A percentile compares a stretch with the other conserved stretches of the same genome.
Conservation (phyloP, 495 filamentous ascomycete species). For the Penicillium pulvis region DNA sequence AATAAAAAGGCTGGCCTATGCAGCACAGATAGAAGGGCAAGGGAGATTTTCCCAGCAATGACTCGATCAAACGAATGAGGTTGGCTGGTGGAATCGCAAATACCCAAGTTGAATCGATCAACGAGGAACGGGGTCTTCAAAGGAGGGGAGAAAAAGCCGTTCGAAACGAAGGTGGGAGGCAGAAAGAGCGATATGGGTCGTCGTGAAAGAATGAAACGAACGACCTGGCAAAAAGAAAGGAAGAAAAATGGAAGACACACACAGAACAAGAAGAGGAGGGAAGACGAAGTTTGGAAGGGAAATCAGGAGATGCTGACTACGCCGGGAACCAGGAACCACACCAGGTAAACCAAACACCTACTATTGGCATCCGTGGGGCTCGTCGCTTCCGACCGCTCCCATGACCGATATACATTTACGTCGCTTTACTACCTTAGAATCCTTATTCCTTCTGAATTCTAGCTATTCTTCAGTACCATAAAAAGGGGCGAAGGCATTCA, state of each 20-base stretch:
- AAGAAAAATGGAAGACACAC: conserved; percentile 28
- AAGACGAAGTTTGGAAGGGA: conserved; percentile 28
- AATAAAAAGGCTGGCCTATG: conserved; percentile 46
- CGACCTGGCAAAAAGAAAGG: conserved; percentile 27
- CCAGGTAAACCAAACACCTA: conserved; percentile 1
- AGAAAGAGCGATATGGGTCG: conserved; percentile 35
- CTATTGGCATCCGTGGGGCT: conserved; percentile 8
- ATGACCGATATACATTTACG: not conserved
- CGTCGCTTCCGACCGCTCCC: conserved; percentile 6
- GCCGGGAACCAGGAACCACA: conserved; percentile 6
- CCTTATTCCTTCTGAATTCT: not conserved
- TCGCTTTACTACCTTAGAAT: not conserved
- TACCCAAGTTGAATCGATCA: conserved; percentile 35
- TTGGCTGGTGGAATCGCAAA: conserved; percentile 20
- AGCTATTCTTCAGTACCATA: not conserved
- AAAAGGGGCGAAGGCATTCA: conserved; percentile 2
- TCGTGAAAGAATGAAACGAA: conserved; percentile 51
- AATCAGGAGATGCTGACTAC: conserved; percentile 39
- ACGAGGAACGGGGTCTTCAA: conserved; percentile 25
- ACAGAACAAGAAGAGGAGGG: conserved; percentile 31
- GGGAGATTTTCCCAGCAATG: conserved; percentile 10
- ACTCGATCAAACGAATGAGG: conserved; percentile 6
- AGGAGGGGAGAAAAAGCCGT: conserved; percentile 22
- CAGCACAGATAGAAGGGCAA: conserved; percentile 36
- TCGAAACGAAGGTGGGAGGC: conserved; percentile 29